A percentile compares a stretch with the other conserved stretches of the same genome.
Conservation (phyloP, 306 rosid species). For the Senna siamea region DNA sequence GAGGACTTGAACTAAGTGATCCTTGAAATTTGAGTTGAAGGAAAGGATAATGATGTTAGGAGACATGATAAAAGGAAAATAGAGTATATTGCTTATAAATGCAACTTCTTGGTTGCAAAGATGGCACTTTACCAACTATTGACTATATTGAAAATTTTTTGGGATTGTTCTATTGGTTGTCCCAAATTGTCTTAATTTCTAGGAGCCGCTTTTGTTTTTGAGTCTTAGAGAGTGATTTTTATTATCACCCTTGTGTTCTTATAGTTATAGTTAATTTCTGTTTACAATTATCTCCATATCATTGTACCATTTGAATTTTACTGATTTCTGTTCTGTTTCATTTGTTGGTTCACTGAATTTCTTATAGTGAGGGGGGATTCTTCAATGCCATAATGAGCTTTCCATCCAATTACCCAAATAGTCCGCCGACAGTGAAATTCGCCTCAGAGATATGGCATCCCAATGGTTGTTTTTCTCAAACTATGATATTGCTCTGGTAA, state of each 20-base stretch:
- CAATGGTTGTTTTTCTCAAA: constrained; percentile 60
- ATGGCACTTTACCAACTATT: not conserved
- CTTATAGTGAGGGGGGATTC: constrained; percentile 90
- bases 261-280: constrained; percentile 8
- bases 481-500: constrained; percentile 2
- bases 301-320: not conserved
- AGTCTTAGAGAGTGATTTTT: not conserved
- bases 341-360: constrained; percentile 28
- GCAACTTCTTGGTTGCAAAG: constrained; percentile 11
- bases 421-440: constrained; percentile 90
- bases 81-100: not conserved
- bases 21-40: not conserved
- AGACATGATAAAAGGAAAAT: constrained; percentile 26
- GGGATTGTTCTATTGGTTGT: not conserved
- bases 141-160: not conserved
- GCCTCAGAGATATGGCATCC: constrained; percentile 94
- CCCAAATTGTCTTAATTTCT: not conserved
- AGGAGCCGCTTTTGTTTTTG: constrained; percentile 16
- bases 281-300: constrained; percentile 8
- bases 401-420: constrained; percentile 88
- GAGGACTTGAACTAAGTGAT: not conserved
- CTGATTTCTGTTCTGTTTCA: constrained; percentile 28
- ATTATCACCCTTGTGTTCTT: constrained; percentile 10
- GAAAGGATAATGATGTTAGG: constrained; percentile 11
- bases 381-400: constrained; percentile 96